A percentile compares a stretch with the other conserved stretches of the same genome.
Evolutionary conservation across 1,139 yeast species (phyloP).

Genomic region (Candida sanyaensis): DNA sequence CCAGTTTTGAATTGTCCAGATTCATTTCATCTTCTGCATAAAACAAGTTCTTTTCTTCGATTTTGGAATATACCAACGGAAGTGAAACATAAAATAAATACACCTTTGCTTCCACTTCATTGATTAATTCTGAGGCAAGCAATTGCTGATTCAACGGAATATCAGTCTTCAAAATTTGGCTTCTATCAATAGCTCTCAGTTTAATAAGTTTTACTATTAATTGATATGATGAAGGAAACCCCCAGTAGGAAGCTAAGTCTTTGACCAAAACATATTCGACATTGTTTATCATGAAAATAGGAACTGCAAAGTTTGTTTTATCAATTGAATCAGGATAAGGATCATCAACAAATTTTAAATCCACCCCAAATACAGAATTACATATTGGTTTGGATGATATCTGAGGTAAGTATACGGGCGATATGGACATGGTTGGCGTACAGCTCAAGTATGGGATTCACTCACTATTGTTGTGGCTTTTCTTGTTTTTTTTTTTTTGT

Average conservation of each 20-base stretch:
- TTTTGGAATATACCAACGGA: conserved; percentile 18
- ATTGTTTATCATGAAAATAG: conserved; percentile 10
- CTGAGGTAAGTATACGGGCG: neutral
- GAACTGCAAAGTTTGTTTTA: conserved; percentile 11
- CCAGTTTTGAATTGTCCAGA: neutral
- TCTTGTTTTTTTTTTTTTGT: conserved; percentile 17
- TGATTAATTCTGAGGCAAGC: conserved; percentile 22
- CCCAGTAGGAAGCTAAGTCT: conserved; percentile 38
- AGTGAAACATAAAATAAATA: conserved; percentile 33
- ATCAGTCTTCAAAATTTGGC: conserved; percentile 23
- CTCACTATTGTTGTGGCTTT: neutral
- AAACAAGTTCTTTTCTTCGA: conserved; percentile 17
- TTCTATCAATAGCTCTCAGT: conserved; percentile 20
- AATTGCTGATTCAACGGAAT: conserved; percentile 25
- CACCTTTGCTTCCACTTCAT: conserved; percentile 18
- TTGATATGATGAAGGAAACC: conserved; percentile 48
- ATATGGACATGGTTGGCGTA: neutral
- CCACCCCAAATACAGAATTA: neutral
- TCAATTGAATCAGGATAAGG: conserved; percentile 1
- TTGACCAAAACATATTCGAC: conserved; percentile 28
- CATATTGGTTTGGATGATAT: neutral
- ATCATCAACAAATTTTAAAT: neutral
- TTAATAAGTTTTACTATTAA: conserved; percentile 30
- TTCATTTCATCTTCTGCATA: neutral
- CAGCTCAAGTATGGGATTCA: neutral